Evolutionary conservation across 1,284 basidiomycete species (phyloP), one percentile per base, ranked within the genome.

Genomic region (Pulveroboletus sp.): DNA sequence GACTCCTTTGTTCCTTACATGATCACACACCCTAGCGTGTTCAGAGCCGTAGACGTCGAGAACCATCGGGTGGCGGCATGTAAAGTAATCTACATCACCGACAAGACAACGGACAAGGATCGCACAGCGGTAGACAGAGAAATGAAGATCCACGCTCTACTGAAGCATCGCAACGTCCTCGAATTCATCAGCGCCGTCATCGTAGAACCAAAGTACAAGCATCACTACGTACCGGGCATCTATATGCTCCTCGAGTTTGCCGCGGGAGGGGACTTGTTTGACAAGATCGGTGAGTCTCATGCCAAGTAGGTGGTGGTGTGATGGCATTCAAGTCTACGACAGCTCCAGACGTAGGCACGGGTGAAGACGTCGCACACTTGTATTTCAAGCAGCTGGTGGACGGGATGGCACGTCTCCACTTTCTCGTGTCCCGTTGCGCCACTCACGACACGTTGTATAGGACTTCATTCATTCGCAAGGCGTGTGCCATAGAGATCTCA

Each of bases 171-270:
- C 3, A 87, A 97, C 64, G 85, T 99, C 12, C 83, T 99, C 36
- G 89, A 94, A 65, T 96, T 97, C 67, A 71, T 94, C 46, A 86
- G 87, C 53, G 89, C 87, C 0, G 83, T 89, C 43, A 75, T 92
- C 4, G 85, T 94, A 0, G 92, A 94, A 57, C 75, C 81, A 38
- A 82, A 87, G 57, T 81, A 85, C 56, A 77, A 81, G 54, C 72
- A 77, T 5, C 69, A 74, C 0, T 92, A 86, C 65, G 74, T 87
- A 1, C 89, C 92, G 0, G 94, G 91, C 0, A 81, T 95, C 42
- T 99, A 98, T 71, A 94, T 99, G 80, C 77, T 98, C 26, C 77
- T 99, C 62, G 96, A 98, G 73, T 78, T 96, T 40, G 96, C 96
- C 0, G 88, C 88, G 1, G 96, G 95, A 43, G 96, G 97, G 0